These are phyloP conservation scores for Lyophyllum shimeji DNA, from an alignment of 768 basidiomycete genomes.

Conservation along the genomic window DNA sequence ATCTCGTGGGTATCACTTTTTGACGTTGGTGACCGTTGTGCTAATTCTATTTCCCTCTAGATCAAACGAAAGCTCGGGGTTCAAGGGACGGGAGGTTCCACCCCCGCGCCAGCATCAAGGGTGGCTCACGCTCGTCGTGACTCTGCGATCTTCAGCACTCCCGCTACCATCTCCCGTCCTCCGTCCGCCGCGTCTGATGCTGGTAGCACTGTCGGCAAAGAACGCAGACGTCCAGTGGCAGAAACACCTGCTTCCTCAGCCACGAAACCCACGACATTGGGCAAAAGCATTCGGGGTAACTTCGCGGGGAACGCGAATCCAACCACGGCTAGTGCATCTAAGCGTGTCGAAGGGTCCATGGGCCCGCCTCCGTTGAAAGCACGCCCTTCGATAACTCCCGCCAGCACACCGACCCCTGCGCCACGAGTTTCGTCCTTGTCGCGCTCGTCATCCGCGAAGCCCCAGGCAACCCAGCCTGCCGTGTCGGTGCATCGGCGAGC, in stretches of 20 bases:
- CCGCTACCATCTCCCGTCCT: constrained; percentile 46
- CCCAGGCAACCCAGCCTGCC: constrained; percentile 24
- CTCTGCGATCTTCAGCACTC: constrained; percentile 57
- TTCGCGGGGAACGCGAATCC: constrained; percentile 28
- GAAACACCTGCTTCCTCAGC: constrained; percentile 31
- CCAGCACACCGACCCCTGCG: constrained; percentile 39
- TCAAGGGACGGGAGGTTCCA: constrained; percentile 54
- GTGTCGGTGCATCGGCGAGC: constrained; percentile 34
- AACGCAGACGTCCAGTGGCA: constrained; percentile 32
- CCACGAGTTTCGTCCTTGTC: constrained; percentile 33
- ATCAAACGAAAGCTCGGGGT: constrained; percentile 64
- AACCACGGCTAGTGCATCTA: constrained; percentile 22
- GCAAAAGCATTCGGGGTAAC: constrained; percentile 44
- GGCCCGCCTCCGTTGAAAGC: constrained; percentile 47
- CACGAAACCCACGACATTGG: constrained; percentile 40
- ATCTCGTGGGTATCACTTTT: constrained; percentile 58
- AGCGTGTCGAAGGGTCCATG: constrained; percentile 42
- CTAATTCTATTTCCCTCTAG: constrained; percentile 30
- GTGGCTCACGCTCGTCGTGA: constrained; percentile 45
- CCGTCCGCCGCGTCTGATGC: constrained; percentile 56
- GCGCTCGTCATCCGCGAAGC: constrained; percentile 32
- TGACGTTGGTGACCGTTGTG: neutral
- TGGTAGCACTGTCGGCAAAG: constrained; percentile 36
- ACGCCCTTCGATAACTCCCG: constrained; percentile 32
- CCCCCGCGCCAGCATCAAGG: constrained; percentile 49